phyloP scores from a whole-genome alignment of 306 rosid genomes.

The Urtica urens region DNA sequence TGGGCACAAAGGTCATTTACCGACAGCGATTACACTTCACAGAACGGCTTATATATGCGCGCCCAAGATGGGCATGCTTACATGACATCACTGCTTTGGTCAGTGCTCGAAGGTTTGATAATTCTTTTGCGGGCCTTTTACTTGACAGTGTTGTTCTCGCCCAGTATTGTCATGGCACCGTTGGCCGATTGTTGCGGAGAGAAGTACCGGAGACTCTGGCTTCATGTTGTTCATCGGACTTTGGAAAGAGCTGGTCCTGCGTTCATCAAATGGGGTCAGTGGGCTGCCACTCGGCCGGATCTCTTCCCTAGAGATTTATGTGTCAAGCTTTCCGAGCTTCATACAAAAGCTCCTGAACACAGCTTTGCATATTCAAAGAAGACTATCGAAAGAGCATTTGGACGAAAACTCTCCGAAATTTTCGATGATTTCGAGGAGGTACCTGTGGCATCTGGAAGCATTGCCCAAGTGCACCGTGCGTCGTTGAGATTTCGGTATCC shows the following conservation, averaged over 20 bases:
- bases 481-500: slow-evolving; percentile 70
- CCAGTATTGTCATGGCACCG: slow-evolving; percentile 80
- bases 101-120: slow-evolving; percentile 50
- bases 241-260: slow-evolving; percentile 92
- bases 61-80: slow-evolving; percentile 78
- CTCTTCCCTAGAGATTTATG: slow-evolving; percentile 94
- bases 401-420: slow-evolving; percentile 72
- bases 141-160: slow-evolving; percentile 69
- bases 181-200: slow-evolving; percentile 63
- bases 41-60: slow-evolving; percentile 42
- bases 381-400: slow-evolving; percentile 85
- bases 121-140: slow-evolving; percentile 63
- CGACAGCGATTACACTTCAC: slow-evolving; percentile 40
- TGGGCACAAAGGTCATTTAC: slow-evolving; percentile 47
- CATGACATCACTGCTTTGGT: slow-evolving; percentile 33
- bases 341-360: slow-evolving; percentile 92
- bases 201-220: slow-evolving; percentile 67
- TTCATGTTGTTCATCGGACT: slow-evolving; percentile 62
- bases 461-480: slow-evolving; percentile 97
- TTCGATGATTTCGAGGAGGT: slow-evolving; percentile 87
- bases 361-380: slow-evolving; percentile 81
- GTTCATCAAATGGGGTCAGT: slow-evolving; percentile 98
- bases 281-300: slow-evolving; percentile 99
- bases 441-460: slow-evolving; percentile 98
- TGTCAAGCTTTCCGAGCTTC: slow-evolving; percentile 71